Conservation (phyloP, 2,329 filamentous ascomycete genomes). For the Sporothrix pseudoabietina region DNA sequence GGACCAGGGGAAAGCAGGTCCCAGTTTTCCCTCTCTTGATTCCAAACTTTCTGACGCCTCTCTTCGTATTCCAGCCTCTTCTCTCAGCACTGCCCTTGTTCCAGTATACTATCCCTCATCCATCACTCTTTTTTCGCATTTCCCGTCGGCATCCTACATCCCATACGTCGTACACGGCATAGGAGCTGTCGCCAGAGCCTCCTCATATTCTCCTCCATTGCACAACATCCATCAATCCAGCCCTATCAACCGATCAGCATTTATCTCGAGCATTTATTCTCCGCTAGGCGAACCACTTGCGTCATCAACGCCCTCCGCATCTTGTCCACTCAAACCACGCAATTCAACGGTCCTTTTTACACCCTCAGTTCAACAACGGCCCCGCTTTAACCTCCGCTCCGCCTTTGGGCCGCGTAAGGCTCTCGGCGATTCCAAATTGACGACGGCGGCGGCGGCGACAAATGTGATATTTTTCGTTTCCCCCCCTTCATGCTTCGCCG, state of each 20-base stretch:
- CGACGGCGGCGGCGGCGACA: not conserved
- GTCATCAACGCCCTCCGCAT: not conserved
- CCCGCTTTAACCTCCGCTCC: not conserved
- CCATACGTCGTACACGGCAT: conserved; percentile 1
- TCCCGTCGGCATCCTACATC: conserved; percentile 8
- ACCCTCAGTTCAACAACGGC: not conserved
- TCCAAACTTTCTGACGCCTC: not conserved
- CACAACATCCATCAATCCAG: not conserved
- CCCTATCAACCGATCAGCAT: not conserved
- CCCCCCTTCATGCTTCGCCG: not conserved
- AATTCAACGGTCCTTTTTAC: not conserved
- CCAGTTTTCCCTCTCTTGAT: conserved; percentile 10
- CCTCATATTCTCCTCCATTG: not conserved
- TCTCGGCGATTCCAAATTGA: not conserved
- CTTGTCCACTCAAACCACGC: not conserved
- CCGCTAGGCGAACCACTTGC: conserved; percentile 7
- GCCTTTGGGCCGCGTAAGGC: not conserved
- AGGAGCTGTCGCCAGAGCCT: not conserved
- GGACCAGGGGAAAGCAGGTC: not conserved
- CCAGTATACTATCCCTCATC: conserved; percentile 11
- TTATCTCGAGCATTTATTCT: not conserved
- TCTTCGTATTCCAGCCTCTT: conserved; percentile 15
- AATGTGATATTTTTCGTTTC: not conserved
- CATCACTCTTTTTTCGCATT: not conserved
- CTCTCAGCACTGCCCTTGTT: not conserved